Conservation (phyloP, 164 flowering plant species). For the Berberis vulgaris region DNA sequence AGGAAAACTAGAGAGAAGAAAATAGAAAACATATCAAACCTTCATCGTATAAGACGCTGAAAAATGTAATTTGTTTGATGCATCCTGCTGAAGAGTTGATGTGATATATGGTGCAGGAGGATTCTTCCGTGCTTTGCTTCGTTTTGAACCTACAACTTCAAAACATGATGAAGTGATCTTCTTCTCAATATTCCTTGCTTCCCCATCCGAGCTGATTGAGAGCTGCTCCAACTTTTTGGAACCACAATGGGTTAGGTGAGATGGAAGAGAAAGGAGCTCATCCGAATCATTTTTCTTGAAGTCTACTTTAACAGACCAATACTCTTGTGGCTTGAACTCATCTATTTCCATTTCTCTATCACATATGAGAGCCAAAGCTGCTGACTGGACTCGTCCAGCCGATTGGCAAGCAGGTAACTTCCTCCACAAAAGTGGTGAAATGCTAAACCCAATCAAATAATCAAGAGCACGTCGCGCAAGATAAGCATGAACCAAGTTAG, state of each 20-base stretch:
- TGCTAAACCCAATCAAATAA: conserved; percentile 89
- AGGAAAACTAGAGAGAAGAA: not conserved
- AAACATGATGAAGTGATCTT: conserved; percentile 37
- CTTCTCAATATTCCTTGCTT: conserved; percentile 52
- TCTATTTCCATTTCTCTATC: conserved; percentile 89
- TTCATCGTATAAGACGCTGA: conserved; percentile 68
- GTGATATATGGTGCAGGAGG: conserved; percentile 92
- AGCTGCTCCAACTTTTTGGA: conserved; percentile 55
- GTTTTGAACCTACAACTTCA: conserved; percentile 44
- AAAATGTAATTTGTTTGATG: conserved; percentile 77
- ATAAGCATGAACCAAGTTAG: conserved; percentile 82
- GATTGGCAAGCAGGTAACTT: conserved; percentile 95
- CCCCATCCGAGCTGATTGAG: conserved; percentile 53
- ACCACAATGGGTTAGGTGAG: conserved; percentile 57
- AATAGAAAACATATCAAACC: conserved; percentile 21
- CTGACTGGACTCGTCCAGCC: conserved; percentile 97
- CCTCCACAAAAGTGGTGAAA: conserved; percentile 93
- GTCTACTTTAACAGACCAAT: conserved; percentile 68
- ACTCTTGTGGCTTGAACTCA: conserved; percentile 70
- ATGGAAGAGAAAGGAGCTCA: conserved; percentile 20
- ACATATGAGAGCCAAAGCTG: conserved; percentile 81
- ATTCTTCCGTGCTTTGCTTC: conserved; percentile 39
- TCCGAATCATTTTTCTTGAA: conserved; percentile 21
- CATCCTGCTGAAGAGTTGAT: conserved; percentile 97
- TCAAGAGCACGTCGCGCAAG: conserved; percentile 97